Conservation (phyloP, 768 basidiomycete genomes). For the Calocera viscosa region DNA sequence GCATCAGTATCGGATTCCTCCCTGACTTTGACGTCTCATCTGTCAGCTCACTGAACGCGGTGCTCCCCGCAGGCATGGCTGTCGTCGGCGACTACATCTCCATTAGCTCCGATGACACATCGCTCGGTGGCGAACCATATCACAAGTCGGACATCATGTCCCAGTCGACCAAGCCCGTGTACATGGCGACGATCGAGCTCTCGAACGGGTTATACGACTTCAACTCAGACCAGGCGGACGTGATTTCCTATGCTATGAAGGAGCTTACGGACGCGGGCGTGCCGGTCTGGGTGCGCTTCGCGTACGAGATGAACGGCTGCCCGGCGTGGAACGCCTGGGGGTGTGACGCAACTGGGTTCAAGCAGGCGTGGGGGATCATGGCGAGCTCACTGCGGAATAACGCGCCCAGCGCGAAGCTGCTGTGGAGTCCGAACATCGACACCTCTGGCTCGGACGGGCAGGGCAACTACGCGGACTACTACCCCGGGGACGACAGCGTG, state of each 20-base stretch:
- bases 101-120: not conserved
- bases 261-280: constrained; percentile 12
- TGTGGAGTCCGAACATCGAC: constrained; percentile 14
- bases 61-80: not conserved
- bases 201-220: constrained; percentile 6
- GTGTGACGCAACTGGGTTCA: constrained; percentile 11
- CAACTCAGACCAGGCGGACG: constrained; percentile 10
- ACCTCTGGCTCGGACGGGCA: constrained; percentile 8
- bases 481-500: constrained; percentile 13
- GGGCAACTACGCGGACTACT: constrained; percentile 13
- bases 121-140: constrained; percentile 11
- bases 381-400: not conserved
- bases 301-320: constrained; percentile 16
- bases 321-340: constrained; percentile 14
- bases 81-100: constrained; percentile 14
- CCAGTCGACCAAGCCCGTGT: constrained; percentile 13
- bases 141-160: constrained; percentile 10
- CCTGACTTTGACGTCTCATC: not conserved
- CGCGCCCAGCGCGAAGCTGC: not conserved
- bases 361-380: not conserved
- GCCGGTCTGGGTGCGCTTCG: constrained; percentile 16
- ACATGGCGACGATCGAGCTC: constrained; percentile 15
- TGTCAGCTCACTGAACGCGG: not conserved
- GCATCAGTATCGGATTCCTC: not conserved
- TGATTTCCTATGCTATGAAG: constrained; percentile 11